Evolutionary conservation across 2,329 filamentous ascomycete species (phyloP), one percentile per base, ranked within the genome.

Genomic region (Aureobasidium sp.): DNA sequence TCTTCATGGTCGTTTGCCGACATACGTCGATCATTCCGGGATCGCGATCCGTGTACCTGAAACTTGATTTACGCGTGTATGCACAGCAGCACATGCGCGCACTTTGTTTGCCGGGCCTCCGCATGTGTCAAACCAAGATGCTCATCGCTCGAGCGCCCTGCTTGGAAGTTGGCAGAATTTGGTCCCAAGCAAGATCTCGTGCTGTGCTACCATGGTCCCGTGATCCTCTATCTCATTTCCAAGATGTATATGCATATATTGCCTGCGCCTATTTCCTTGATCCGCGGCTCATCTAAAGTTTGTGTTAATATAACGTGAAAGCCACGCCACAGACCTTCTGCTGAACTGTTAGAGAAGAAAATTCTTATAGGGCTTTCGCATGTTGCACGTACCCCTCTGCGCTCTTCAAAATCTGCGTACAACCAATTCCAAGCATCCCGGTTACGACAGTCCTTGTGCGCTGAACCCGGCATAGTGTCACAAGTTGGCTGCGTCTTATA

Each of bases 401-500:
- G 49, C 53, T 65, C 63, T 55, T 68, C 60, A 39, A 71, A 73
- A 42, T 73, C 70, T 44, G 65, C 58, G 57, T 73, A 72, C 36
- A 74, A 42, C 57, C 62, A 63, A 49, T 64, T 55, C 67, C 68
- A 70, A 13, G 64, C 58, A 15, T 68, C 63, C 29, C 66, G 66
- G 37, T 69, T 62, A 21, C 63, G 53, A 61, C 68, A 70, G 42
- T 69, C 66, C 44, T 65, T 55, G 45, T 59, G 59, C 41, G 53
- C 52, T n/a, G 32, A 57, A 39, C 59, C 62, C 9, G 15, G 47
- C 15, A 39, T 32, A 29, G 45, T 59, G 10, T 61, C 72, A 53
- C 76, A 78, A 62, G 74, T 70, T 7, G 76, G 76, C 67, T 74
- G 73, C 63, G 74, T 72, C 55, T 74, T 71, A 37, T 68, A 67